phyloP scores from a whole-genome alignment of 257 asterid species.

The Sherardia arvensis region DNA sequence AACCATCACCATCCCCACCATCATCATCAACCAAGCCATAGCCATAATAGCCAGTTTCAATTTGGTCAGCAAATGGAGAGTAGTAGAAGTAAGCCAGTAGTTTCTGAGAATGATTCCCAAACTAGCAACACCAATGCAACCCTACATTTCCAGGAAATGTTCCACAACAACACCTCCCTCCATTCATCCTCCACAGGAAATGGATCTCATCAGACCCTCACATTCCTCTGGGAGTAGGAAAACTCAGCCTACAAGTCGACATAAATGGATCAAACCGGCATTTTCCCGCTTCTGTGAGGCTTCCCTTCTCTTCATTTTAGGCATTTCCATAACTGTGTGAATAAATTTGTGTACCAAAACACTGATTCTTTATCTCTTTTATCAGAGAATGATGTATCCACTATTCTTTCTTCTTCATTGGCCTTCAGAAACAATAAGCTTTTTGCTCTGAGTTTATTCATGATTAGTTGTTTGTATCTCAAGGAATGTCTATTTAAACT shows the following conservation, averaged over 20 bases:
- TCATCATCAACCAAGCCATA: slow-evolving; percentile 4
- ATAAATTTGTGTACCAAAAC: slow-evolving; percentile 8
- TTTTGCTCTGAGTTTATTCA: background rate
- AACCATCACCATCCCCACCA: background rate
- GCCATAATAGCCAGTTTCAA: slow-evolving; percentile 25
- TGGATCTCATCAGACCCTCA: slow-evolving; percentile 63
- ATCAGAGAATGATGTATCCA: background rate
- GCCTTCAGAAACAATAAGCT: background rate
- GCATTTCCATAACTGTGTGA: slow-evolving; percentile 3
- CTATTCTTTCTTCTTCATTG: background rate
- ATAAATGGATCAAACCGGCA: background rate
- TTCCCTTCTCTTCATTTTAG: background rate
- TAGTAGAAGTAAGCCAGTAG: slow-evolving; percentile 21
- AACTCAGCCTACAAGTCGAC: background rate
- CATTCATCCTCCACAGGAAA: slow-evolving; percentile 41
- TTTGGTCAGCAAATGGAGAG: slow-evolving; percentile 27
- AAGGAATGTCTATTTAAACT: background rate
- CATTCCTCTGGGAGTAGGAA: slow-evolving; percentile 74
- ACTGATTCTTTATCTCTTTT: slow-evolving; percentile 9
- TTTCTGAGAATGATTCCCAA: slow-evolving; percentile 20
- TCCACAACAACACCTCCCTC: slow-evolving; percentile 37
- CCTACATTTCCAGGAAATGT: slow-evolving; percentile 43
- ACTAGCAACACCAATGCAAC: slow-evolving; percentile 24
- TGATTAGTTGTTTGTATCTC: background rate
- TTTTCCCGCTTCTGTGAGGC: background rate